Evolutionary conservation across 192 early-diverging fungal species (phyloP).

Genomic region (Thamnidium elegans): DNA sequence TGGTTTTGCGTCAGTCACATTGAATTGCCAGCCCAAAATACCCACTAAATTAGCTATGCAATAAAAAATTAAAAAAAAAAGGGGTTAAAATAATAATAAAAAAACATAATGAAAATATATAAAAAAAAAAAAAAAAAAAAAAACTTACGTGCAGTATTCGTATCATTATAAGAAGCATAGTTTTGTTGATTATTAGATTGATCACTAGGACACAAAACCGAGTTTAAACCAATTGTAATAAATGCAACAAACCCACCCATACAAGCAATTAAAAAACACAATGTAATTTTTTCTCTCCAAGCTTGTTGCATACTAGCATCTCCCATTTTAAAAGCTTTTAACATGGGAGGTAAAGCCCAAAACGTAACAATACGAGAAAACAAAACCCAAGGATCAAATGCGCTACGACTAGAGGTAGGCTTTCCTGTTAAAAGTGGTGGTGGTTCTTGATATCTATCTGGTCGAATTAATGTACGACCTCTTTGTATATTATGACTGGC

Average conservation of each 20-base stretch:
- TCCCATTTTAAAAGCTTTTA: conserved; percentile 52
- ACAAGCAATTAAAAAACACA: conserved; percentile 78
- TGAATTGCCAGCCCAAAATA: conserved; percentile 48
- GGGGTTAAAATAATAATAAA: conserved; percentile 16
- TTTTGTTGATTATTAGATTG: conserved; percentile 46
- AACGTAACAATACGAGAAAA: conserved; percentile 67
- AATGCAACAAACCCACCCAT: conserved; percentile 80
- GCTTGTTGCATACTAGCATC: conserved; percentile 75
- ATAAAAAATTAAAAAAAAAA: conserved; percentile 22
- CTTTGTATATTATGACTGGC: conserved; percentile 62
- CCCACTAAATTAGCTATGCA: conserved; percentile 33
- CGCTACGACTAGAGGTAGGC: conserved; percentile 37
- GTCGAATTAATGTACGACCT: conserved; percentile 68
- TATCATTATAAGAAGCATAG: conserved; percentile 48
- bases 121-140: not conserved
- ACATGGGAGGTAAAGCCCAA: conserved; percentile 63
- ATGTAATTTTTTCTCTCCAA: conserved; percentile 76
- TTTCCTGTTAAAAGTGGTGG: conserved; percentile 64
- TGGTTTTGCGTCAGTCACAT: conserved; percentile 27
- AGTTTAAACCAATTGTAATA: conserved; percentile 71
- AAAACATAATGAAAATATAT: not conserved
- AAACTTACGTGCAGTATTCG: conserved; percentile 22
- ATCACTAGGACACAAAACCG: conserved; percentile 57
- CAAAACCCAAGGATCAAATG: conserved; percentile 61
- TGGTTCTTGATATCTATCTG: conserved; percentile 65